Percentiles rank a stretch among this genome's conserved stretches.
Evolutionary conservation across 108 stramenopile species (phyloP).

Genomic region (Nitzschia sp.): DNA sequence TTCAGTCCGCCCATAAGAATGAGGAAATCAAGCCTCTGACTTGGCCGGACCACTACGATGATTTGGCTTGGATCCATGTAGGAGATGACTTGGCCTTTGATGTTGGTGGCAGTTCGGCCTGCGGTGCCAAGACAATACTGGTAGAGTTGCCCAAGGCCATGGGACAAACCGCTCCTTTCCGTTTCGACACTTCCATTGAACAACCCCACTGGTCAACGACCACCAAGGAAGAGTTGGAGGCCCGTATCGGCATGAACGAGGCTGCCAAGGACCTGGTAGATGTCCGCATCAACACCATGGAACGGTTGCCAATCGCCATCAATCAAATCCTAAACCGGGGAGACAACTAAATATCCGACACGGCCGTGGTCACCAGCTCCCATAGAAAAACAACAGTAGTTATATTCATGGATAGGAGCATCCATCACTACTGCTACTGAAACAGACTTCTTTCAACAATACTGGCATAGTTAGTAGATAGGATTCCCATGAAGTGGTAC

Average conservation of each 20-base stretch:
- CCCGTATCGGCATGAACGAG: conserved; percentile 75
- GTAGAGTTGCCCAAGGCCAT: conserved; percentile 67
- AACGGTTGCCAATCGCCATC: conserved; percentile 76
- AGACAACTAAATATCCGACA: conserved; percentile 3
- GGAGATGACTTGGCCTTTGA: conserved; percentile 89
- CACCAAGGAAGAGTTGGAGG: conserved; percentile 60
- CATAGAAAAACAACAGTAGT: no score
- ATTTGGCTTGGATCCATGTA: conserved; percentile 78
- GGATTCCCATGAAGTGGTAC: no score
- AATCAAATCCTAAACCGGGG: conserved; percentile 54
- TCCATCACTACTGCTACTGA: no score
- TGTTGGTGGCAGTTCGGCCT: conserved; percentile 71
- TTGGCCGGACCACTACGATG: conserved; percentile 35
- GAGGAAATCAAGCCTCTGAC: conserved; percentile 27
- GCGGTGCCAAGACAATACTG: conserved; percentile 86
- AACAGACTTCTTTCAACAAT: no score
- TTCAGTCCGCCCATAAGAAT: conserved; percentile 37
- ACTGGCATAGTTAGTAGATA: no score
- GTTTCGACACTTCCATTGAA: conserved; percentile 53
- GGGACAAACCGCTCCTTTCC: conserved; percentile 76
- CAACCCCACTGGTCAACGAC: conserved; percentile 78
- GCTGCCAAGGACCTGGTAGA: conserved; percentile 68
- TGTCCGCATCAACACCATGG: conserved; percentile 55
- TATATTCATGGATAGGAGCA: no score
- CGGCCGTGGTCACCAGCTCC: no score